A percentile compares a stretch with the other conserved stretches of the same genome.
Evolutionary conservation across 805 yeast species (phyloP).

Genomic region (Saturnispora kantuleensis): DNA sequence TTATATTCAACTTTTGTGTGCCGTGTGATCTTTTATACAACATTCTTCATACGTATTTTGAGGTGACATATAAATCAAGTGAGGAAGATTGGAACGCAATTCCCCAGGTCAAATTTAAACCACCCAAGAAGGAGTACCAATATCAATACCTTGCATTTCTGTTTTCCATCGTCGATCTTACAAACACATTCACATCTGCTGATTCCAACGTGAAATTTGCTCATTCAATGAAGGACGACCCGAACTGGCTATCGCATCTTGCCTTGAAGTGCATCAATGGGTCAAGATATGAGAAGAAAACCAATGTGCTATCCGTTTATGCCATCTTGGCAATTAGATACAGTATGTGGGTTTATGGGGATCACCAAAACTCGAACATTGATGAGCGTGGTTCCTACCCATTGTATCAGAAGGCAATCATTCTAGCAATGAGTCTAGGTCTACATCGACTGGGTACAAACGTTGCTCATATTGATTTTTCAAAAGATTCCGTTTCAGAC

Average conservation of each 20-base stretch:
- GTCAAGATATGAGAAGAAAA: constrained; percentile 5
- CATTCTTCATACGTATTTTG: constrained; percentile 5
- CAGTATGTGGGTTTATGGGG: constrained; percentile 2
- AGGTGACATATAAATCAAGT: background rate
- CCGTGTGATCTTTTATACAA: constrained; percentile 7
- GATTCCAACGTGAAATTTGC: background rate
- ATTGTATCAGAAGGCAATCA: constrained; percentile 6
- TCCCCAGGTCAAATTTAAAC: background rate
- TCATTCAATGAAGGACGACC: background rate
- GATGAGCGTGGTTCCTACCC: constrained; percentile 8
- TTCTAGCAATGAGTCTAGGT: constrained; percentile 1
- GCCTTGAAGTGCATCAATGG: constrained; percentile 1
- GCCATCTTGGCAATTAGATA: constrained; percentile 6
- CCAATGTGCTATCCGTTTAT: constrained; percentile 6
- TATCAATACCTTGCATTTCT: constrained; percentile 4
- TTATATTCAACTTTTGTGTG: constrained; percentile 8
- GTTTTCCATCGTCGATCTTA: background rate
- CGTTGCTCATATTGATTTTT: background rate
- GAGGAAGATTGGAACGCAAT: no score
- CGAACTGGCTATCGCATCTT: constrained; percentile 3
- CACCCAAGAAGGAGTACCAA: constrained; percentile 4
- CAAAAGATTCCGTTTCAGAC: constrained; percentile 15
- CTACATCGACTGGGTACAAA: background rate
- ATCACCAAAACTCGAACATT: background rate
- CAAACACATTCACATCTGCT: background rate